Conservation (phyloP, 1,139 yeast species). For the Blastobotrys malaysiensis region DNA sequence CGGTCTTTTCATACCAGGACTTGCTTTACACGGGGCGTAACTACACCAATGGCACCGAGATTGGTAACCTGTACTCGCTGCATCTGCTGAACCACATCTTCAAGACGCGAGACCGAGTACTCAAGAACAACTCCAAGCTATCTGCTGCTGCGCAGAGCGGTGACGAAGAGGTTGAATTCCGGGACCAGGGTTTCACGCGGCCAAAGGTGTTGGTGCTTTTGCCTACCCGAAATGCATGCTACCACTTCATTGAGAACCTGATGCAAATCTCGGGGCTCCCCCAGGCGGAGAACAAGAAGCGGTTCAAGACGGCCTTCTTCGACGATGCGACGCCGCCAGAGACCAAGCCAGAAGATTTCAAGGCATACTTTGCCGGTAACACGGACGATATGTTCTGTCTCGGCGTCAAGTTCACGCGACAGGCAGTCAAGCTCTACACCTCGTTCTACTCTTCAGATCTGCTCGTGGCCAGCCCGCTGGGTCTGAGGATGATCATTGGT, state of each 20-base stretch:
- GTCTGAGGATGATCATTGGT: slow-evolving; percentile 73
- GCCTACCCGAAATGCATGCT: slow-evolving; percentile 81
- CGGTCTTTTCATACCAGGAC: slow-evolving; percentile 72
- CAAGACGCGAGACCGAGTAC: slow-evolving; percentile 76
- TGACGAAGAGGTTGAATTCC: slow-evolving; percentile 47
- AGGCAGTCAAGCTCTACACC: slow-evolving; percentile 75
- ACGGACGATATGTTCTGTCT: slow-evolving; percentile 86
- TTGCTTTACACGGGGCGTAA: slow-evolving; percentile 56
- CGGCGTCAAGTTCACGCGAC: slow-evolving; percentile 86
- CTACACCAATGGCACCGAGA: slow-evolving; percentile 39
- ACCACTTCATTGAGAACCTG: slow-evolving; percentile 59
- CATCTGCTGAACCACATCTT: slow-evolving; percentile 79
- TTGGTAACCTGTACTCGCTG: slow-evolving; percentile 59
- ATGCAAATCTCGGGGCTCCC: slow-evolving; percentile 59
- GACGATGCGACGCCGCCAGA: slow-evolving; percentile 45
- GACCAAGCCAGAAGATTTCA: slow-evolving; percentile 78
- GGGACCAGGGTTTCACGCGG: slow-evolving; percentile 95
- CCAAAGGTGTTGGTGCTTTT: slow-evolving; percentile 79
- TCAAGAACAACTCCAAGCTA: slow-evolving; percentile 66
- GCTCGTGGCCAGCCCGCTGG: slow-evolving; percentile 88
- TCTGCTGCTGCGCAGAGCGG: slow-evolving; percentile 37
- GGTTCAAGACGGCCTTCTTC: slow-evolving; percentile 67
- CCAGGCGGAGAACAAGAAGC: slow-evolving; percentile 74
- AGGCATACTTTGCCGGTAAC: slow-evolving; percentile 76
- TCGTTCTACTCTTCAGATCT: slow-evolving; percentile 83